A percentile compares a stretch with the other conserved stretches of the same genome.
phyloP scores from a whole-genome alignment of 225 moss, liverwort and hornwort genomes.

The Marchantia paleacea region DNA sequence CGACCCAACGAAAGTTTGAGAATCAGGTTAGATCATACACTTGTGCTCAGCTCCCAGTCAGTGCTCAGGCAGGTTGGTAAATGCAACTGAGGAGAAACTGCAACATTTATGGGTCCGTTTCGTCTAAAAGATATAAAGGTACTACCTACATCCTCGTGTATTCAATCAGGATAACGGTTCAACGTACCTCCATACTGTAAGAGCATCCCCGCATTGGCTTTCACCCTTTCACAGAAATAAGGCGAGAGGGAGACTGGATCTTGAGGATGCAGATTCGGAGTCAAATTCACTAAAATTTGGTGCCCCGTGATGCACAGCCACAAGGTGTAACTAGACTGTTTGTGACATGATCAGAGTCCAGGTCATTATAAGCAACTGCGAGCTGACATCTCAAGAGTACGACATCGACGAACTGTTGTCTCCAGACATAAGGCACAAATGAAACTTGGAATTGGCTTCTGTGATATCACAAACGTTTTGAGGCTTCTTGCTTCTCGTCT shows the following conservation, averaged over 20 bases:
- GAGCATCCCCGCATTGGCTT: conserved; percentile 35
- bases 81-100: conserved; percentile 18
- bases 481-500: conserved; percentile 10
- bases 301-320: conserved; percentile 10
- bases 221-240: conserved; percentile 35
- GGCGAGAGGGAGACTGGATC: conserved; percentile 32
- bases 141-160: conserved; percentile 27
- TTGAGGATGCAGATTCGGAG: conserved; percentile 17
- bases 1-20: background rate
- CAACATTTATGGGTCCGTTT: conserved; percentile 19
- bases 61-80: background rate
- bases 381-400: conserved; percentile 18
- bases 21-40: conserved; percentile 6
- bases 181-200: conserved; percentile 42
- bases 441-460: conserved; percentile 19
- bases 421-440: background rate
- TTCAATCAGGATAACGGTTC: conserved; percentile 30
- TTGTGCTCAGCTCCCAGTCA: conserved; percentile 7
- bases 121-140: conserved; percentile 24
- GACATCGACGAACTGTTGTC: conserved; percentile 16
- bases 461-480: conserved; percentile 21
- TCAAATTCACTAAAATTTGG: conserved; percentile 27
- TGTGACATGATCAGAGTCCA: conserved; percentile 7
- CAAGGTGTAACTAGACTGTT: conserved; percentile 14
- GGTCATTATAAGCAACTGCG: conserved; percentile 18